Percentiles rank a stretch among this genome's conserved stretches.
These are phyloP conservation scores for Cajanus cajan DNA, from an alignment of 306 rosid species.

Conservation along the genomic window DNA sequence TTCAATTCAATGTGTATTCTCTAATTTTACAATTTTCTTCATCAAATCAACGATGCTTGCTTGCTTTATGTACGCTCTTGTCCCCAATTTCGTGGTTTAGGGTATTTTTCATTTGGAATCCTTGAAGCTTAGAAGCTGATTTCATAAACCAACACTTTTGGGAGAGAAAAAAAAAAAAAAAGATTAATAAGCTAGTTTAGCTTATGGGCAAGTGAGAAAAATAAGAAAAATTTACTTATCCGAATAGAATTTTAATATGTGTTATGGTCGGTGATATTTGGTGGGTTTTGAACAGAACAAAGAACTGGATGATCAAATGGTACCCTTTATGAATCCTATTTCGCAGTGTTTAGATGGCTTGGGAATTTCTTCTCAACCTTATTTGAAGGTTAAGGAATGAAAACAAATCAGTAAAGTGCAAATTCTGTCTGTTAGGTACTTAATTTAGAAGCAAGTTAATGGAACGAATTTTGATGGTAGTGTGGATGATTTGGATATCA, in stretches of 20 bases:
- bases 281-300: neutral
- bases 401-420: neutral
- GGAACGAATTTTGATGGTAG: neutral
- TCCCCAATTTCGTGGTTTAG: conserved; percentile 2
- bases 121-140: neutral
- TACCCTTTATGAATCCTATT: neutral
- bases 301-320: neutral
- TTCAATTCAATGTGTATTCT: neutral
- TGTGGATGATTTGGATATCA: neutral
- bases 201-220: too few species aligned
- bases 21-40: conserved; percentile 29
- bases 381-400: too few species aligned
- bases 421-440: neutral
- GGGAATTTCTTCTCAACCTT: neutral
- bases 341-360: neutral
- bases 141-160: too few species aligned
- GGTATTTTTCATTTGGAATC: conserved; percentile 10
- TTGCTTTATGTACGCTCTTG: neutral
- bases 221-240: too few species aligned
- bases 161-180: too few species aligned
- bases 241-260: too few species aligned
- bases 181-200: too few species aligned
- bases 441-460: neutral
- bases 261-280: neutral
- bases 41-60: conserved; percentile 10